These are phyloP conservation scores for Athelia psychrophila DNA, from an alignment of 1,284 basidiomycete species.

Conservation along the genomic window DNA sequence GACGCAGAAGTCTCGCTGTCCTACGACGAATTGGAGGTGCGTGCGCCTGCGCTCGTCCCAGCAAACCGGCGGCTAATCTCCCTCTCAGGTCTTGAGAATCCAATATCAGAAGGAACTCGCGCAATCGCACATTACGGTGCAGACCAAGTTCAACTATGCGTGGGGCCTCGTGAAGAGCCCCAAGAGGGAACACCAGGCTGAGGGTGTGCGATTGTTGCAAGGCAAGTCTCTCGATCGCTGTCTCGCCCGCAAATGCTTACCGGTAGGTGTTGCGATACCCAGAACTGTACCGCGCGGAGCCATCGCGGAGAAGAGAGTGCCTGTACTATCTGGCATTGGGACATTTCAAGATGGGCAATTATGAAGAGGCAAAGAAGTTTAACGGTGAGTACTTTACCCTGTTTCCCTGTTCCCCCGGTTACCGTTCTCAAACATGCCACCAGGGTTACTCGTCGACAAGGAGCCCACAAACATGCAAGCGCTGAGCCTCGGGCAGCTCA, in stretches of 20 bases:
- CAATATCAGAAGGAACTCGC: conserved; percentile 90
- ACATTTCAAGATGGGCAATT: conserved; percentile 97
- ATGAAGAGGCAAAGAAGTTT: conserved; percentile 89
- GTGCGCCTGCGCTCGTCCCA: conserved; percentile 6
- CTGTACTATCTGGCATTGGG: conserved; percentile 96
- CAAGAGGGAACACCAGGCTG: conserved; percentile 78
- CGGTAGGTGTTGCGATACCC: conserved; percentile 10
- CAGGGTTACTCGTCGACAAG: conserved; percentile 87
- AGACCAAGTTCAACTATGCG: conserved; percentile 98
- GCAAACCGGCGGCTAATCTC: not conserved
- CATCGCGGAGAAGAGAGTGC: conserved; percentile 89
- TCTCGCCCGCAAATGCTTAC: conserved; percentile 1
- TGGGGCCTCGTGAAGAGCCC: conserved; percentile 95
- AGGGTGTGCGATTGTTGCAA: conserved; percentile 90
- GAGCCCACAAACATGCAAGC: conserved; percentile 96
- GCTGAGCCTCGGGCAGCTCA: conserved; percentile 79
- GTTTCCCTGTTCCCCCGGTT: conserved; percentile 1
- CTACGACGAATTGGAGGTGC: conserved; percentile 87
- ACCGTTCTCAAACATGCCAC: not conserved
- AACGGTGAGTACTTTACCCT: conserved; percentile 63
- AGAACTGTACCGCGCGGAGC: conserved; percentile 94
- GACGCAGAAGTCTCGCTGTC: conserved; percentile 89
- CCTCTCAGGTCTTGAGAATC: conserved; percentile 67
- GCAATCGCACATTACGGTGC: conserved; percentile 86
- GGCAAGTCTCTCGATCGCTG: conserved; percentile 46